A percentile compares a stretch with the other conserved stretches of the same genome.
Conservation (phyloP, 2,329 filamentous ascomycete genomes). For the Colletotrichum incanum region DNA sequence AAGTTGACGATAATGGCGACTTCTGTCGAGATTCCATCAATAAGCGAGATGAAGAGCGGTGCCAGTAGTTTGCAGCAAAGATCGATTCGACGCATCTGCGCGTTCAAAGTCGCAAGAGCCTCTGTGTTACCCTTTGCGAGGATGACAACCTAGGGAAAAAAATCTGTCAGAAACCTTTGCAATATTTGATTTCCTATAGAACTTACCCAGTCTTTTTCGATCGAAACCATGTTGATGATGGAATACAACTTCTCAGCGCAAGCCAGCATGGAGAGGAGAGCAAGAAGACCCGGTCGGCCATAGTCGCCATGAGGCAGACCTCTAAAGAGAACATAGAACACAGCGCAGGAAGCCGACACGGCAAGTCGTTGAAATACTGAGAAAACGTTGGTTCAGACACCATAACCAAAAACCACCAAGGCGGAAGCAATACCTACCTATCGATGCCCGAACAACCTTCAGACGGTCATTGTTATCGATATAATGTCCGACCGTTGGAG, state of each 20-base stretch:
- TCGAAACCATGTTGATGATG: constrained; percentile 76
- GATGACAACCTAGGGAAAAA: constrained; percentile 58
- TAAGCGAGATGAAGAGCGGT: constrained; percentile 68
- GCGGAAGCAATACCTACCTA: constrained; percentile 2
- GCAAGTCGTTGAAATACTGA: constrained; percentile 46
- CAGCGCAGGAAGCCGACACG: constrained; percentile 33
- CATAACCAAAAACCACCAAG: rapidly evolving
- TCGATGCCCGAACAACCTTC: constrained; percentile 55
- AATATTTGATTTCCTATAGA: rapidly evolving
- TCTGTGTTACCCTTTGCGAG: constrained; percentile 39
- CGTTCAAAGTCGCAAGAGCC: constrained; percentile 61
- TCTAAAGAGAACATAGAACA: constrained; percentile 26
- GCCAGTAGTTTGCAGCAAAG: constrained; percentile 72
- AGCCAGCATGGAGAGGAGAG: constrained; percentile 19
- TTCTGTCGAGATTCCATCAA: constrained; percentile 64
- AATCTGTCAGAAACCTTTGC: background rate
- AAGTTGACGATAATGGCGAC: constrained; percentile 66
- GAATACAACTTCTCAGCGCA: constrained; percentile 79
- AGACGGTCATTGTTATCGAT: constrained; percentile 63
- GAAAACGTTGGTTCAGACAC: background rate
- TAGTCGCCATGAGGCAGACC: constrained; percentile 7
- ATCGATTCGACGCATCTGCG: constrained; percentile 75
- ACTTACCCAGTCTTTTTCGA: constrained; percentile 80
- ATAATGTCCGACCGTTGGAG: constrained; percentile 62
- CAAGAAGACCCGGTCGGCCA: constrained; percentile 1